A percentile compares a stretch with the other conserved stretches of the same genome.
phyloP scores from a whole-genome alignment of 345 rosid genomes.

The Sisymbrium altissimum region DNA sequence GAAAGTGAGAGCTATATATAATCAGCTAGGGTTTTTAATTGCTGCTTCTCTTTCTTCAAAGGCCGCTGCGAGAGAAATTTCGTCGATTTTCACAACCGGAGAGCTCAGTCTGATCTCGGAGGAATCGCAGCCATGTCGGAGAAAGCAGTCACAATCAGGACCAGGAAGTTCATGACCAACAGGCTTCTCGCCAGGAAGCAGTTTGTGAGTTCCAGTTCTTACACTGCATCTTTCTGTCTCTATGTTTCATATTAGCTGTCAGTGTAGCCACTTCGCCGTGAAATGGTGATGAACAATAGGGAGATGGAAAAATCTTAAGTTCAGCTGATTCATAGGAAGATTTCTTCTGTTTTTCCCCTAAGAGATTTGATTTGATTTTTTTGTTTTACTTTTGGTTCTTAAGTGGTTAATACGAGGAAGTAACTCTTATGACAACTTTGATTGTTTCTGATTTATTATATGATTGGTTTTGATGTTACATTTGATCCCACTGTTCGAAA shows the following conservation, averaged over 20 bases:
- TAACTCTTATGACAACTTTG: not conserved
- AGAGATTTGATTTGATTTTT: not conserved
- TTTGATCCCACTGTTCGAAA: not conserved
- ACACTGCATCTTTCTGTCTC: not conserved
- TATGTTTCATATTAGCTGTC: not conserved
- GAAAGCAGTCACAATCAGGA: conserved; percentile 82
- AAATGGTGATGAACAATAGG: not conserved
- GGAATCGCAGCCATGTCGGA: conserved; percentile 57
- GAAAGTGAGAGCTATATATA: conserved; percentile 19
- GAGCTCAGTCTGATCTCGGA: conserved; percentile 18
- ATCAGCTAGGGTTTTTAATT: conserved; percentile 11
- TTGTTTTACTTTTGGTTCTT: too few species aligned
- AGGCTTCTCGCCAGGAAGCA: conserved; percentile 96
- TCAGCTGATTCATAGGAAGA: not conserved
- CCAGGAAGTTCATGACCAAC: conserved; percentile 97
- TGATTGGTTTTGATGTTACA: not conserved
- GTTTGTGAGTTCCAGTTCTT: conserved; percentile 52
- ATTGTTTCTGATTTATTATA: not conserved
- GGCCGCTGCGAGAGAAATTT: conserved; percentile 15
- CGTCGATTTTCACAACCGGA: conserved; percentile 17
- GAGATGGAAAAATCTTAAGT: not conserved
- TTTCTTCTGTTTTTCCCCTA: not conserved
- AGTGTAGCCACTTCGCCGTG: not conserved
- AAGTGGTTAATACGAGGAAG: not conserved
- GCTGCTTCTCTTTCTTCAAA: not conserved